phyloP scores from a whole-genome alignment of 139 green algal genomes.

The Volvox reticuliferus region DNA sequence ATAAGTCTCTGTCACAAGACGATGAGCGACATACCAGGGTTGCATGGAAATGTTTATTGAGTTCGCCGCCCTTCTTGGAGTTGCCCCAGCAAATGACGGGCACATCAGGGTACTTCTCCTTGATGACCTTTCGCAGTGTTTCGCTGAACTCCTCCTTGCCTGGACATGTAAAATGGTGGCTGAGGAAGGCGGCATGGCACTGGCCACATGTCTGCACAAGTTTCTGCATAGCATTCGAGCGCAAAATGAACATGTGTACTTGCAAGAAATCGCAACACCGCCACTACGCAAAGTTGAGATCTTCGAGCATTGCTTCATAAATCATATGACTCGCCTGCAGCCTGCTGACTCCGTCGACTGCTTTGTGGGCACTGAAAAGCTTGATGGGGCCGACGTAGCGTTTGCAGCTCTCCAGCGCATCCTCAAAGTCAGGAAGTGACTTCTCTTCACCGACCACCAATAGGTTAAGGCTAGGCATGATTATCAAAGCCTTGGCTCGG shows the following conservation, averaged over 20 bases:
- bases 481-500: background rate
- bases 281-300: background rate
- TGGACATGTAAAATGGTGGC: constrained; percentile 46
- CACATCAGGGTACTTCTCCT: constrained; percentile 48
- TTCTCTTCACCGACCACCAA: constrained; percentile 42
- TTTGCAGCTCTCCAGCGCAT: constrained; percentile 40
- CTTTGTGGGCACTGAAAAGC: constrained; percentile 46
- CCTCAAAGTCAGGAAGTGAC: constrained; percentile 24
- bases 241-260: background rate
- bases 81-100: constrained; percentile 48
- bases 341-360: constrained; percentile 29
- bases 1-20: too few species aligned
- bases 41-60: constrained; percentile 50
- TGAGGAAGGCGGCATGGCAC: constrained; percentile 45
- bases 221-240: background rate
- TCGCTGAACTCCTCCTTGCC: constrained; percentile 60
- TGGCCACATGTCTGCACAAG: constrained; percentile 29
- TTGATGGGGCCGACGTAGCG: constrained; percentile 49
- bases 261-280: background rate
- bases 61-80: constrained; percentile 41
- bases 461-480: constrained; percentile 33
- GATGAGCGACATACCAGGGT: constrained; percentile 27
- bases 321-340: background rate
- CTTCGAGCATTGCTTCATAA: background rate
- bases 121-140: constrained; percentile 46